phyloP scores from a whole-genome alignment of 768 basidiomycete genomes.

The Sarcomyxa edulis region DNA sequence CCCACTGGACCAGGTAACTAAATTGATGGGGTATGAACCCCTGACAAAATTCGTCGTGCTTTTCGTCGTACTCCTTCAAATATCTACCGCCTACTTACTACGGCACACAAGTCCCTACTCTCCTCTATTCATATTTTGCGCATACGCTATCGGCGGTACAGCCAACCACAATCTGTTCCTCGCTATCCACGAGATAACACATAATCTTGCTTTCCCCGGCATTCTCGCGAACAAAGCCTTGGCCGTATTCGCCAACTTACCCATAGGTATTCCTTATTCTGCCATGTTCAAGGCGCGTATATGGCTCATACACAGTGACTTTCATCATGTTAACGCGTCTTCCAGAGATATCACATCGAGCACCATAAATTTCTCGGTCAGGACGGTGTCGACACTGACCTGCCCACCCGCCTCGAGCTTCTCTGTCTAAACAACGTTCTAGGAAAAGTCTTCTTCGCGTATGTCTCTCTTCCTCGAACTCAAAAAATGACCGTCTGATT shows the following conservation, averaged over 20 bases:
- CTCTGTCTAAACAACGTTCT: constrained; percentile 89
- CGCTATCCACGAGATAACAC: constrained; percentile 98
- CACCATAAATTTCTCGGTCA: constrained; percentile 96
- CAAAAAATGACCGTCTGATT: too few relatives aligned
- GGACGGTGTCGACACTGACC: constrained; percentile 93
- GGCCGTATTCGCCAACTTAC: constrained; percentile 88
- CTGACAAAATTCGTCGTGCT: constrained; percentile 90
- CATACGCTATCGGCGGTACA: constrained; percentile 89
- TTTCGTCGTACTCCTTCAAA: constrained; percentile 73
- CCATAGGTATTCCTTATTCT: constrained; percentile 92
- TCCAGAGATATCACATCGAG: constrained; percentile 86
- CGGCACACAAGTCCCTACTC: constrained; percentile 68
- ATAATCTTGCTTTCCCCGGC: constrained; percentile 89
- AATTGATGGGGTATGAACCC: constrained; percentile 94
- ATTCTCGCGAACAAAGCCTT: constrained; percentile 80
- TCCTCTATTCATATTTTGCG: constrained; percentile 63
- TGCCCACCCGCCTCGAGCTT: constrained; percentile 85
- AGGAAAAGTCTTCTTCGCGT: constrained; percentile 98
- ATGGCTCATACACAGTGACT: not conserved
- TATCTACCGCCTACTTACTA: constrained; percentile 57
- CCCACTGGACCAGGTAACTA: constrained; percentile 60
- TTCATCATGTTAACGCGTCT: not conserved
- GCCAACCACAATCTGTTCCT: constrained; percentile 98
- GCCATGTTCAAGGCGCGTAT: constrained; percentile 84
- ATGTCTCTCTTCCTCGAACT: constrained; percentile 26